Conservation (phyloP, 2,329 filamentous ascomycete species). For the Diaporthe batatas region DNA sequence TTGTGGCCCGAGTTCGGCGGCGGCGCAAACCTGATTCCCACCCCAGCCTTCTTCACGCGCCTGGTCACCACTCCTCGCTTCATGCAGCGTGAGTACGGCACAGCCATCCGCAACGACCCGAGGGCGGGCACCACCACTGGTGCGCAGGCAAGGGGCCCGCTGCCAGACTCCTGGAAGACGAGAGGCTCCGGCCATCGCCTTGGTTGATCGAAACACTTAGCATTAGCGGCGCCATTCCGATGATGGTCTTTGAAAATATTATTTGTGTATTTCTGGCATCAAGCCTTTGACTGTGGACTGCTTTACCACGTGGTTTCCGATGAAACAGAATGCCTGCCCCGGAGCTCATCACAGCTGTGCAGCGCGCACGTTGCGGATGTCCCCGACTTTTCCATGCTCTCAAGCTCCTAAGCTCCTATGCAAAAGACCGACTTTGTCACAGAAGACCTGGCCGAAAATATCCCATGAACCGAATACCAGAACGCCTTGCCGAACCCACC, state of each 20-base stretch:
- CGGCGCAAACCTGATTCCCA: slow-evolving; percentile 81
- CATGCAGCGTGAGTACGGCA: slow-evolving; percentile 71
- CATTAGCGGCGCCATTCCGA: slow-evolving; percentile 29
- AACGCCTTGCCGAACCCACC: slow-evolving; percentile 15
- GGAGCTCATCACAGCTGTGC: background rate
- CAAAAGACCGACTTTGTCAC: slow-evolving; percentile 8
- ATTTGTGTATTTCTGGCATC: slow-evolving; percentile 35
- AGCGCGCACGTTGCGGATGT: background rate
- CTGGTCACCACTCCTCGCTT: slow-evolving; percentile 70
- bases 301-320: slow-evolving; percentile 10
- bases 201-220: slow-evolving; percentile 55
- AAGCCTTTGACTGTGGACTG: slow-evolving; percentile 35
- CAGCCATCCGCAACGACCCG: slow-evolving; percentile 63
- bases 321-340: background rate
- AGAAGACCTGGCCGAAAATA: background rate
- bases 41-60: slow-evolving; percentile 78
- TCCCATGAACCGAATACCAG: background rate
- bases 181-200: slow-evolving; percentile 74
- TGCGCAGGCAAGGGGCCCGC: slow-evolving; percentile 59
- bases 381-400: slow-evolving; percentile 1
- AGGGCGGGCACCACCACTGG: slow-evolving; percentile 57
- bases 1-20: slow-evolving; percentile 92
- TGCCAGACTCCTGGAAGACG: slow-evolving; percentile 74
- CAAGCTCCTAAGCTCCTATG: slow-evolving; percentile 22
- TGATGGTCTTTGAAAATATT: slow-evolving; percentile 22